Base-by-base conservation (phyloP, 148 eudicot species). In the Diospyros kaki region DNA sequence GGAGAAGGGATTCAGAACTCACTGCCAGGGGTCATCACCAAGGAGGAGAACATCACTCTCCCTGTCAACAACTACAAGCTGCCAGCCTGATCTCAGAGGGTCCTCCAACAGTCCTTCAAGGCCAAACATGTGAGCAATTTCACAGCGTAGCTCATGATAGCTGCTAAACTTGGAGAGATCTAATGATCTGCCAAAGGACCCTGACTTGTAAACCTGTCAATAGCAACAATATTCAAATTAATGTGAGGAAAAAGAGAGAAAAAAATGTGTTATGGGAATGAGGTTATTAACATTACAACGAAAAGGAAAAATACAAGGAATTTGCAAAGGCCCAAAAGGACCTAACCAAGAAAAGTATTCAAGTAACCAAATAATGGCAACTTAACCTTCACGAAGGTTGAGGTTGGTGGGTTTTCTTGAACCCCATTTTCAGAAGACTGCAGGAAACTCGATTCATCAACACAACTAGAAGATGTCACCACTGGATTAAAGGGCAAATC, bases 81-180 rank as follows among this genome's bases (percentile, higher is more conserved):
- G 98, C 98, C 98, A 93, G 98, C 98, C 98, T 93, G 96, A 93
- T 93, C 98, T 93, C 90, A 83, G 77, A 75, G 93, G 88, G 76
- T 90, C 96, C 85, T 93, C 96, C 84, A 93, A 84, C 77, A 84
- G 83, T 85, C 96, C 91, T 80, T 90, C 93, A 66, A 93, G 87
- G 80, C 93, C 92, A 83, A 93, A 93, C 93, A 93, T 73, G 62
- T 80, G 90, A 78, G 87, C 98, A 68, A 93, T 92, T 80, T 89
- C 96, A 82, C 89, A 77, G 43, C 90, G 88, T 77, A 93, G 84
- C 84, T 93, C 91, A 70, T 79, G 83, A 71, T 93, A 93, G 74
- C 98, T 87, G 89, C 95, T 93, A 71, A 89, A 93, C 68, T 86
- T 87, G 68, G 95, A 81, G 67, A 93, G 86, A 76, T 93, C 98